Evolutionary conservation across 192 early-diverging fungal species (phyloP).

Genomic region (Spizellomyces sp.): DNA sequence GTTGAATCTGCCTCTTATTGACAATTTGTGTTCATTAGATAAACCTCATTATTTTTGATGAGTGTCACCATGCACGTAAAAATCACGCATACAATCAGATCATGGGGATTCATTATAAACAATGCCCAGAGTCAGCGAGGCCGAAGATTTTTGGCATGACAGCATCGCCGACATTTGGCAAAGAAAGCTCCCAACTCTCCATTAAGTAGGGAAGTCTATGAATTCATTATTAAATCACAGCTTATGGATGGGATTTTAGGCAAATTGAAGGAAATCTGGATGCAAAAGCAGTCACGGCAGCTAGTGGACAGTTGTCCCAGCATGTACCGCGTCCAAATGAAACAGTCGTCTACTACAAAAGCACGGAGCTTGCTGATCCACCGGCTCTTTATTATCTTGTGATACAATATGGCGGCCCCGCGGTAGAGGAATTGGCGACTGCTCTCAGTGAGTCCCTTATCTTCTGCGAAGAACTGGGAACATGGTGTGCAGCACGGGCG

Average conservation of each 20-base stretch:
- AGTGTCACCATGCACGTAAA: constrained; percentile 31
- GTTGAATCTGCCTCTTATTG: too few species aligned
- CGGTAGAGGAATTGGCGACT: not conserved
- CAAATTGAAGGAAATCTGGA: constrained; percentile 22
- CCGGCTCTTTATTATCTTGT: constrained; percentile 16
- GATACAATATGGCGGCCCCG: not conserved
- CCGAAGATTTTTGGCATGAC: constrained; percentile 96
- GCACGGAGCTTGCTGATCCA: not conserved
- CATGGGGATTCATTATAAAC: constrained; percentile 80
- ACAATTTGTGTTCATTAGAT: constrained; percentile 5
- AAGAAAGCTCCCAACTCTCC: constrained; percentile 1
- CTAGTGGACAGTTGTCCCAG: not conserved
- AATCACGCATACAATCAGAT: constrained; percentile 45
- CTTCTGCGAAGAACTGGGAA: constrained; percentile 12
- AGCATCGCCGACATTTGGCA: constrained; percentile 74
- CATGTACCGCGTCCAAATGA: constrained; percentile 14
- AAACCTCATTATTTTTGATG: constrained; percentile 26
- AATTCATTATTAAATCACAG: not conserved
- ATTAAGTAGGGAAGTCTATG: not conserved
- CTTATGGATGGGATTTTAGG: not conserved
- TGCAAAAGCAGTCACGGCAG: constrained; percentile 21
- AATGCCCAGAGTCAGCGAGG: constrained; percentile 41
- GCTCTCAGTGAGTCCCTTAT: too few species aligned
- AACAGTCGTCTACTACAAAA: constrained; percentile 16
- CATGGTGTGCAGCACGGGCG: constrained; percentile 22